These are phyloP conservation scores for Apodospora peruviana DNA, from an alignment of 495 filamentous ascomycete genomes.

Conservation along the genomic window DNA sequence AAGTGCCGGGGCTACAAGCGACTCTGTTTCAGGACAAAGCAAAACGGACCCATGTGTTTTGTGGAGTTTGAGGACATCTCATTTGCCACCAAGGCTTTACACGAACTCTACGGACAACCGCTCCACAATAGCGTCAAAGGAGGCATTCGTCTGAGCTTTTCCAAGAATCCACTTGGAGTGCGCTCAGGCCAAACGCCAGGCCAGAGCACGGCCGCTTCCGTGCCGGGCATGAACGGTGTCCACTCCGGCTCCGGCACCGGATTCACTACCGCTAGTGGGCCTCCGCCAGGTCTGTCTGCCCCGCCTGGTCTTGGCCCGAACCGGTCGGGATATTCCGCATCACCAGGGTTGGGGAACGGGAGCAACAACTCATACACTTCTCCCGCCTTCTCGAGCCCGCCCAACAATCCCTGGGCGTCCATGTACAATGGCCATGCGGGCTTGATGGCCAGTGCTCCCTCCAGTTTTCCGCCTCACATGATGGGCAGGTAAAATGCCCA, in stretches of 20 bases:
- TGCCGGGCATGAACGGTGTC: slow-evolving; percentile 46
- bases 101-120: slow-evolving; percentile 83
- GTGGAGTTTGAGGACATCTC: slow-evolving; percentile 96
- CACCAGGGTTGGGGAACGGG: slow-evolving; percentile 12
- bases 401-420: slow-evolving; percentile 21
- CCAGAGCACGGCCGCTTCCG: slow-evolving; percentile 37
- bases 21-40: slow-evolving; percentile 95
- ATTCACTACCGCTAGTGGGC: slow-evolving; percentile 68
- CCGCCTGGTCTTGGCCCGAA: slow-evolving; percentile 59
- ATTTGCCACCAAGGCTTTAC: slow-evolving; percentile 87
- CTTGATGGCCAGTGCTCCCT: slow-evolving; percentile 14
- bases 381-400: slow-evolving; percentile 10
- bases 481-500: slow-evolving; percentile 20
- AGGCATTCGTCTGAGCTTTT: slow-evolving; percentile 96
- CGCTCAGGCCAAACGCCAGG: slow-evolving; percentile 62
- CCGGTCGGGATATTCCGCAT: slow-evolving; percentile 26
- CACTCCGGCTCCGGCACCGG: slow-evolving; percentile 37
- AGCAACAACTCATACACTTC: slow-evolving; percentile 12
- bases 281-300: slow-evolving; percentile 64
- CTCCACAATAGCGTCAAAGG: slow-evolving; percentile 93
- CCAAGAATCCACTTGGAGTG: slow-evolving; percentile 94
- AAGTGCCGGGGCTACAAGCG: slow-evolving; percentile 95
- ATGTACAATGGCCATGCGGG: slow-evolving; percentile 15
- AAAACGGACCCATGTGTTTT: slow-evolving; percentile 98
- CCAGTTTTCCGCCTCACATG: slow-evolving; percentile 23